Percentiles rank a stretch among this genome's conserved stretches.
These are phyloP conservation scores for Leucosporidium scottii DNA, from an alignment of 768 basidiomycete species.

Conservation along the genomic window DNA sequence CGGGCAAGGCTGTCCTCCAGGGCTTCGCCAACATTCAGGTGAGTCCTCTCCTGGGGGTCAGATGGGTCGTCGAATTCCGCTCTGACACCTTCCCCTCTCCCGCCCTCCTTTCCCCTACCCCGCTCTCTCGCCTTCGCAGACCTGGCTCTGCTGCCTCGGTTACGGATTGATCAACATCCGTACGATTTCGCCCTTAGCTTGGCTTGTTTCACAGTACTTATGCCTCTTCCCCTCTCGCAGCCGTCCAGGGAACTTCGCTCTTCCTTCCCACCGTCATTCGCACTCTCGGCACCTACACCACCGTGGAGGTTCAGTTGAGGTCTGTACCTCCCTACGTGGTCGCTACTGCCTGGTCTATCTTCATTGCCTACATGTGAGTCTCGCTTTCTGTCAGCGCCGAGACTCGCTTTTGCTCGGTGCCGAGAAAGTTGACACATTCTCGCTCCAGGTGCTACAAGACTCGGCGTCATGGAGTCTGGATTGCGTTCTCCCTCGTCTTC, in stretches of 20 bases:
- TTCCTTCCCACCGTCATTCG: conserved; percentile 73
- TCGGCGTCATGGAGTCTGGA: conserved; percentile 52
- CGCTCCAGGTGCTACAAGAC: conserved; percentile 48
- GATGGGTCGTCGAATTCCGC: too few relatives aligned
- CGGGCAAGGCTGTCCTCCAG: conserved; percentile 52
- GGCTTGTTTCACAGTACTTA: too few relatives aligned
- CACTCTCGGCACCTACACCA: conserved; percentile 52
- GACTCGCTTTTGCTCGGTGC: too few relatives aligned
- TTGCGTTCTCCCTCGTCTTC: conserved; percentile 27
- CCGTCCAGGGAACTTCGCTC: conserved; percentile 69
- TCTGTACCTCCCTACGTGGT: conserved; percentile 77
- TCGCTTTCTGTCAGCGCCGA: too few relatives aligned
- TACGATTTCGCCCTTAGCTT: too few relatives aligned
- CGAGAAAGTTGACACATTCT: neutral
- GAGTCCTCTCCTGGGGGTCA: too few relatives aligned
- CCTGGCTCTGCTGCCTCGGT: neutral
- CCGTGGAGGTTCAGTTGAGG: conserved; percentile 60
- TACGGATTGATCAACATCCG: conserved; percentile 9
- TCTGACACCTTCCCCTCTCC: neutral
- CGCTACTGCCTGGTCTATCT: conserved; percentile 57
- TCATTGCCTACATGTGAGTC: conserved; percentile 43
- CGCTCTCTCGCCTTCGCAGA: neutral
- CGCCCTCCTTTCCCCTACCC: too few relatives aligned
- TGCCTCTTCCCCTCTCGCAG: conserved; percentile 48
- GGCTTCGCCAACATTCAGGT: neutral